Base-by-base conservation (phyloP, 2,329 filamentous ascomycete genomes). In the Colletotrichum lentis region DNA sequence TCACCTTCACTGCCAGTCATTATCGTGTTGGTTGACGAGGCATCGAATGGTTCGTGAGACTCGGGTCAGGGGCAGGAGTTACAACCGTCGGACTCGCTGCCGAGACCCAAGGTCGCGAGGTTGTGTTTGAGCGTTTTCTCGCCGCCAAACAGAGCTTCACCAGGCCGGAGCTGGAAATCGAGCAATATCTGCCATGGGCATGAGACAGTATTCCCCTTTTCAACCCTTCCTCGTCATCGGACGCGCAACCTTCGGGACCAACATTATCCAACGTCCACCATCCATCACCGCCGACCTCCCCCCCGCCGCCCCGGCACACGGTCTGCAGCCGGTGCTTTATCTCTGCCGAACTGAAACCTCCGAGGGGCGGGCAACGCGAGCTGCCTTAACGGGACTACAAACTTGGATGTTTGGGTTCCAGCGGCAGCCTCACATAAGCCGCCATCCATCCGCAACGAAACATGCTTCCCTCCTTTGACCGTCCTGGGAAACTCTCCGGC, bases 301-400 rank as follows among this genome's bases (percentile, higher is more conserved):
- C 46, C 59, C 65, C 44, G 50, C 66, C 50, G 62, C 47, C 62
- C 66, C 62, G 66, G 62, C 62, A 69, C 50, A 55, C 49, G 52
- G 53, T 60, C 62, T 61, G 66, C 66, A 65, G 49, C 62, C 55
- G 62, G 55, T 65, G 62, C 62, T 55, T 65, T 68, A 44, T 55
- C 62, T 65, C 55, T 69, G 50, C 66, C 66, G 66, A 66, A 61
- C 49, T 69, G 66, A 69, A 69, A 65, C 66, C 66, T 69, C 66
- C 66, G 66, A 69, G 24, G 62, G 24, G 50, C 56, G 62, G 62
- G 22, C 22, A 50, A 50, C 41, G 24, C 37, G 52, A 56, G 44
- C 66, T 49, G 31, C 39, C 12, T 49, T 27, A 6, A 31, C 12
- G 44, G 43, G 44, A 47, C n/a, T 49, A 39, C 43, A 47, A 39